These are phyloP conservation scores for Vitellaria paradoxa DNA, from an alignment of 179 eudicot genomes.

Conservation along the genomic window DNA sequence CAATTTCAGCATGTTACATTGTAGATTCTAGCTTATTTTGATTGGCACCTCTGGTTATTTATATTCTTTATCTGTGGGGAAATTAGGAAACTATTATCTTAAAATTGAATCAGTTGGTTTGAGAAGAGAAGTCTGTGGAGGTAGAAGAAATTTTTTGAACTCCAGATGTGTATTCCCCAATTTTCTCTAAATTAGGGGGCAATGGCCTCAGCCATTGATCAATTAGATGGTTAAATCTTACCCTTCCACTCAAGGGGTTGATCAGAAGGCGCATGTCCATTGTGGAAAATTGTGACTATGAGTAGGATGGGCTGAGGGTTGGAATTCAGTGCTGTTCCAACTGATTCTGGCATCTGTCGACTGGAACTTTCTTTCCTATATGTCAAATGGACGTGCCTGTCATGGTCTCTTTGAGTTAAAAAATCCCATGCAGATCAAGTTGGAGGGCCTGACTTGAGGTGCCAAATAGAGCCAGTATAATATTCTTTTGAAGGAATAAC, in stretches of 20 bases:
- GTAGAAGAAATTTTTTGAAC: neutral
- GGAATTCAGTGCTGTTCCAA: neutral
- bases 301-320: neutral
- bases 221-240: neutral
- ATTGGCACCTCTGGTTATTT: neutral
- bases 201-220: neutral
- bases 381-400: neutral
- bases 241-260: neutral
- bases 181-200: neutral
- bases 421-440: too few relatives aligned
- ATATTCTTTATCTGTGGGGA: neutral
- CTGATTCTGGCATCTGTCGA: neutral
- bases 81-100: neutral
- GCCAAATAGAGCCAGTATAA: neutral
- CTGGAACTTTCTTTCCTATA: neutral
- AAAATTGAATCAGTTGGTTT: neutral
- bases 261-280: neutral
- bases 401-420: neutral
- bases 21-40: neutral
- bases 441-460: neutral
- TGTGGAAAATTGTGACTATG: neutral
- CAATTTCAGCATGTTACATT: too few relatives aligned
- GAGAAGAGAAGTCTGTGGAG: neutral
- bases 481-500: neutral
- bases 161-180: neutral